Percentiles rank a stretch among this genome's conserved stretches.
phyloP scores from a whole-genome alignment of 2,329 filamentous ascomycete species.

The Aspergillus neoniger region DNA sequence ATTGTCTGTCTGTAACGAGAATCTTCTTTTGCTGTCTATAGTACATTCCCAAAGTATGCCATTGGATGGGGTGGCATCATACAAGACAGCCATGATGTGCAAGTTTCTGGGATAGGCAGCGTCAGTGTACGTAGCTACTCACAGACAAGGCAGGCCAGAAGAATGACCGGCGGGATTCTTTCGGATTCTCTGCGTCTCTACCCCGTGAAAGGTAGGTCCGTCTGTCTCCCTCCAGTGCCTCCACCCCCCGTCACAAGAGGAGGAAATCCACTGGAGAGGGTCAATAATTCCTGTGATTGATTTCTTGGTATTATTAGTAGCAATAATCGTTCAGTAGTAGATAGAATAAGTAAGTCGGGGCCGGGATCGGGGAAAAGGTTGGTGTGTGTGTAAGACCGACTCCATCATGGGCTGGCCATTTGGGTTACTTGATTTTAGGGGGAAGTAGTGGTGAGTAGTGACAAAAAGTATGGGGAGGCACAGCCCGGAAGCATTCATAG shows the following conservation, averaged over 20 bases:
- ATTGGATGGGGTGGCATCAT: constrained; percentile 6
- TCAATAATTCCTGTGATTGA: background rate
- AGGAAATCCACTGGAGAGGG: background rate
- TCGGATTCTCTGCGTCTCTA: constrained; percentile 9
- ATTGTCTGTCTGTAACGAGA: too few relatives aligned
- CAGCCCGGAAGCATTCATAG: background rate
- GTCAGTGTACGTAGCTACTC: background rate
- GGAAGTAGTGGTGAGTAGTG: background rate
- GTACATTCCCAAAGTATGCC: too few relatives aligned
- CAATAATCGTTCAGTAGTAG: background rate
- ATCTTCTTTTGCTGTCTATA: too few relatives aligned
- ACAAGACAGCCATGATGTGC: background rate
- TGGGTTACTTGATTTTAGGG: background rate
- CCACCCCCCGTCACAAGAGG: background rate
- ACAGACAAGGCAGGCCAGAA: background rate
- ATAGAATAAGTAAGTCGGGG: background rate
- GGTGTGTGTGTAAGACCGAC: background rate
- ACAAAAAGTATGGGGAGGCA: background rate
- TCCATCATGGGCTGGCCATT: background rate
- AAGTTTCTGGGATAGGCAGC: background rate
- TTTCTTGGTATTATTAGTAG: background rate
- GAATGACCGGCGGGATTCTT: constrained; percentile 1
- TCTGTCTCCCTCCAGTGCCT: too few relatives aligned
- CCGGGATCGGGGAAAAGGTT: background rate
- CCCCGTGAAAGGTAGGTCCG: background rate